Conservation (phyloP, 1,284 basidiomycete genomes). For the Tilletiopsis washingtonensis region DNA sequence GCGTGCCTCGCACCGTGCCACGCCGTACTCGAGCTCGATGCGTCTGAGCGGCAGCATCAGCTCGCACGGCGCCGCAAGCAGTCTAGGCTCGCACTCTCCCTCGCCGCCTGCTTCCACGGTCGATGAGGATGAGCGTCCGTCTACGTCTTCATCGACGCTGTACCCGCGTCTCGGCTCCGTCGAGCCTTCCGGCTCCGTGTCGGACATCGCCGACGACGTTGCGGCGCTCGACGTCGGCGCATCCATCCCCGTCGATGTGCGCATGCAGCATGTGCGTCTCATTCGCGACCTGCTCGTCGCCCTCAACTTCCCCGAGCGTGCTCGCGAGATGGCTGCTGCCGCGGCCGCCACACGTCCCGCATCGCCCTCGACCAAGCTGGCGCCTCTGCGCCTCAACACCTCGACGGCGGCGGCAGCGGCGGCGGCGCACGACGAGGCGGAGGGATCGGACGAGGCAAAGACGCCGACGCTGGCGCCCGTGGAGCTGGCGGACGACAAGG, state of each 20-base stretch:
- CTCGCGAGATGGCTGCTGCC: not conserved
- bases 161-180: constrained; percentile 18
- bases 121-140: not conserved
- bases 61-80: constrained; percentile 7
- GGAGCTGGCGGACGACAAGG: not conserved
- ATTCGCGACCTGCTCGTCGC: constrained; percentile 30
- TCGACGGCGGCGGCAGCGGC: not conserved
- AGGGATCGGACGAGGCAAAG: not conserved
- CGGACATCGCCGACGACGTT: constrained; percentile 1
- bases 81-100: not conserved
- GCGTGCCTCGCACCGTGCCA: constrained; percentile 1
- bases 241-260: constrained; percentile 7
- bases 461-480: not conserved
- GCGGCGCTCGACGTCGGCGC: constrained; percentile 2
- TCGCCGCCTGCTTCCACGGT: not conserved
- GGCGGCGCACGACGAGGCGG: not conserved
- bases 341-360: not conserved
- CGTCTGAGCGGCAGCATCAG: not conserved
- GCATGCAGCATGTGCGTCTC: constrained; percentile 22
- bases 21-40: constrained; percentile 1
- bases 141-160: constrained; percentile 1
- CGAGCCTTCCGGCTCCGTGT: not conserved
- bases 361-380: not conserved
- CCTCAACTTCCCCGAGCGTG: constrained; percentile 26
- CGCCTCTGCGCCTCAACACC: not conserved